phyloP scores from a whole-genome alignment of 805 yeast genomes.

The Starmera pachycereana region DNA sequence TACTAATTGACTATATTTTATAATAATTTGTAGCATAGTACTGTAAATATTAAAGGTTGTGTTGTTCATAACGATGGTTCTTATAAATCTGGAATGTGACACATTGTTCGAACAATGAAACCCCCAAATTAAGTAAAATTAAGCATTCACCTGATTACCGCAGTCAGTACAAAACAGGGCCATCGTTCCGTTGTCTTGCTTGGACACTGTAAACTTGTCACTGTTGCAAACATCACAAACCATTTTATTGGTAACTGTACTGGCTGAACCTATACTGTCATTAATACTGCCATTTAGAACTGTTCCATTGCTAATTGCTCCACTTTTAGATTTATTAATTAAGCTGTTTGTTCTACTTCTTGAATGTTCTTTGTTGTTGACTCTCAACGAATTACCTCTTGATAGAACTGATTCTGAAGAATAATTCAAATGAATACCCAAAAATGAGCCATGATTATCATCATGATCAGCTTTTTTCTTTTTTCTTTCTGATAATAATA shows the following conservation, averaged over 20 bases:
- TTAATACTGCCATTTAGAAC: background rate
- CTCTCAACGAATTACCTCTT: constrained; percentile 7
- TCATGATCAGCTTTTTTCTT: constrained; percentile 1
- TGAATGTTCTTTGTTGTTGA: constrained; percentile 3
- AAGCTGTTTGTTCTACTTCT: constrained; percentile 13
- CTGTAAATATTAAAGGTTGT: too few species aligned
- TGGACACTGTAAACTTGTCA: constrained; percentile 15
- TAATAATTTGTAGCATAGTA: too few species aligned
- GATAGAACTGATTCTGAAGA: constrained; percentile 10
- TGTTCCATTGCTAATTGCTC: background rate
- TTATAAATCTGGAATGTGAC: too few species aligned
- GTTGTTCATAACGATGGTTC: too few species aligned
- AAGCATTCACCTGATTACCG: constrained; percentile 16
- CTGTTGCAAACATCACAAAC: constrained; percentile 18
- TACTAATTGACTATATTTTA: too few species aligned
- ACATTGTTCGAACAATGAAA: too few species aligned
- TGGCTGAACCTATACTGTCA: background rate
- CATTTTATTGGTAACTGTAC: background rate
- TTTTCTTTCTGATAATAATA: constrained; percentile 16
- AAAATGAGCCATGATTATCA: background rate
- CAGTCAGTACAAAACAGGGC: constrained; percentile 18
- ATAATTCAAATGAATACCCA: constrained; percentile 8
- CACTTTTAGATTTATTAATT: background rate
- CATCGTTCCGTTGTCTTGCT: constrained; percentile 1
- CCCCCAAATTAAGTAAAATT: background rate